Evolutionary conservation across 1,139 yeast species (phyloP).

Genomic region (Saccharomycopsis hybrid): DNA sequence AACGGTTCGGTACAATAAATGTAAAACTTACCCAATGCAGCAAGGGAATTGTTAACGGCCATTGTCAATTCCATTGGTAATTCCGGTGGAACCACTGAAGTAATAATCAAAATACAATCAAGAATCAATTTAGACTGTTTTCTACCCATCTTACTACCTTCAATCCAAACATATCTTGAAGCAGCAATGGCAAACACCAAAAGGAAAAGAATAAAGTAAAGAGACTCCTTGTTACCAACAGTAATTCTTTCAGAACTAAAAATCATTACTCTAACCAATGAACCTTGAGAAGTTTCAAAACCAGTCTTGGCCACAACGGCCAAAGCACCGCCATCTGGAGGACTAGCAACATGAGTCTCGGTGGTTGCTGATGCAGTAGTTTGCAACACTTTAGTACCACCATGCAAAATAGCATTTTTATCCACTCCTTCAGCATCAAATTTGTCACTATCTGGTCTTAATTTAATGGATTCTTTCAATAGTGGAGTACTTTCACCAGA

Average conservation of each 20-base stretch:
- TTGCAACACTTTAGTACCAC: conserved; percentile 96
- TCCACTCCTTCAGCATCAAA: conserved; percentile 78
- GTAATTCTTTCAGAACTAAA: conserved; percentile 95
- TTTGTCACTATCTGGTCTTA: conserved; percentile 67
- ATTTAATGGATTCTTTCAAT: conserved; percentile 81
- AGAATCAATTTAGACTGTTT: conserved; percentile 86
- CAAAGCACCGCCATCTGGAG: conserved; percentile 90
- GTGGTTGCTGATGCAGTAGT: conserved; percentile 59
- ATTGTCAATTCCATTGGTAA: conserved; percentile 97
- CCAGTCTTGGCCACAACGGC: conserved; percentile 93
- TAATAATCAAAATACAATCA: conserved; percentile 91
- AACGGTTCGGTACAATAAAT: conserved; percentile 98
- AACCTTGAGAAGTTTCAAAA: conserved; percentile 96
- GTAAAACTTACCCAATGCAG: conserved; percentile 79
- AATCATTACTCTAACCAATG: conserved; percentile 95
- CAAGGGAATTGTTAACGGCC: conserved; percentile 91
- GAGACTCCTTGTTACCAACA: conserved; percentile 92
- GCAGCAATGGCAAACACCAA: conserved; percentile 92
- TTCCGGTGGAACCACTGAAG: conserved; percentile 99
- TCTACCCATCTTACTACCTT: conserved; percentile 94
- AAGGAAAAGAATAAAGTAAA: conserved; percentile 83
- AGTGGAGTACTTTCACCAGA: conserved; percentile 98
- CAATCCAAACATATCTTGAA: conserved; percentile 97
- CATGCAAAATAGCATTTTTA: conserved; percentile 83
- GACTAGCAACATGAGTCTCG: conserved; percentile 40